Base-by-base conservation (phyloP, 257 asterid species). In the Fraxinus cuspidata region DNA sequence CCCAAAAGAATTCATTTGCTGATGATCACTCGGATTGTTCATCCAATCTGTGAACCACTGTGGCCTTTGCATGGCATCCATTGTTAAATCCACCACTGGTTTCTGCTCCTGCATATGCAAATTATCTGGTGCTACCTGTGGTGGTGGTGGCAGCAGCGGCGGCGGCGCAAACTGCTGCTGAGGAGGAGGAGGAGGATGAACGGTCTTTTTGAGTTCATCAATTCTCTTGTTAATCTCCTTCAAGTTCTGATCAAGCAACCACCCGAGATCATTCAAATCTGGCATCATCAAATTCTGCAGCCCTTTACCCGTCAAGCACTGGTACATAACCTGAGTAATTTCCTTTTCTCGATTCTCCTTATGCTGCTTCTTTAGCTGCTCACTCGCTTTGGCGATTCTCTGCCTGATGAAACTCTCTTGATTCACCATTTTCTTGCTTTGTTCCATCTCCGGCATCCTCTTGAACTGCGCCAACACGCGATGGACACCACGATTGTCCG, bases 381-480 rank as follows among this genome's bases (percentile, higher is more conserved):
- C 98, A 0, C 81, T 86, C n/a, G 91, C 94, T 84, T 91, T 91
- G 3, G 91, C 35, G 1, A 90, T 87, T 27, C 98, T 81, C 60
- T 85, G 85, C 71, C 93, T 84, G 74, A 91, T 82, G 81, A 91
- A 91, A 11, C 89, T 78, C 63, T 93, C 98, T 38, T 93, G 98
- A 65, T 88, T 91, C 44, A 93, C 93, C 98, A 93, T 93, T 76
- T 93, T 93, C 83, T 91, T 93, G 91, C 93, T 90, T 49, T 91
- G 97, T 80, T 93, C 98, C 96, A 91, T 93, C 81, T 93, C 98
- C 7, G 97, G 98, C 92, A 91, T 90, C 51, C 93, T 87, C 70
- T 87, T 88, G 88, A 93, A 93, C 85, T 91, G 96, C 0, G 89
- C 81, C 28, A 91, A 80, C 31, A 92, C 94, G 13, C 85, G 88